phyloP scores from a whole-genome alignment of 2,329 filamentous ascomycete species.

The Aureobasidium melanogenum region DNA sequence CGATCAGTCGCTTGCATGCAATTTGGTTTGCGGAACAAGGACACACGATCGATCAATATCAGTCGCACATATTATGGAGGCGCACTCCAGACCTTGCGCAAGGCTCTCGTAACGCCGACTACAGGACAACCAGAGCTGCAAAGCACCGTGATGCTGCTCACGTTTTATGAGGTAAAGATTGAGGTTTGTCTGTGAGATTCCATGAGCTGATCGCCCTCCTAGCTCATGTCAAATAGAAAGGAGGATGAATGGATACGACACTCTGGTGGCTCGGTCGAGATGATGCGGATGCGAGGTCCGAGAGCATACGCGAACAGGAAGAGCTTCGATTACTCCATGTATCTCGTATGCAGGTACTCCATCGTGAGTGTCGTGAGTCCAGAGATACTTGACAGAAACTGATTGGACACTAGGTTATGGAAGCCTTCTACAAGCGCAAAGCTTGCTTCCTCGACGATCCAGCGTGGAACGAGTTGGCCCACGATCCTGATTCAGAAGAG shows the following conservation, averaged over 20 bases:
- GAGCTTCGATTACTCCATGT: slow-evolving; percentile 12
- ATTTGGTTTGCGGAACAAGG: background rate
- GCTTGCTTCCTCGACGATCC: slow-evolving; percentile 10
- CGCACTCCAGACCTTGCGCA: slow-evolving; percentile 1
- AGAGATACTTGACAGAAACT: background rate
- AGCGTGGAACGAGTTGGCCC: background rate
- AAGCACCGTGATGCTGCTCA: slow-evolving; percentile 9
- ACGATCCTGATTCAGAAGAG: background rate
- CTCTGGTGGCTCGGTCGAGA: background rate
- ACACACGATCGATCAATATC: background rate
- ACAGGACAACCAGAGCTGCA: slow-evolving; percentile 2
- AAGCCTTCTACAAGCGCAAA: slow-evolving; percentile 5
- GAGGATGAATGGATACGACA: slow-evolving; percentile 10
- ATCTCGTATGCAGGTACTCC: slow-evolving; percentile 8
- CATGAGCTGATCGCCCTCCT: background rate
- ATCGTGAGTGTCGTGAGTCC: background rate
- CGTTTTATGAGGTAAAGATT: background rate
- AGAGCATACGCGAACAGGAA: slow-evolving; percentile 3
- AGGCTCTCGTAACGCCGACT: background rate
- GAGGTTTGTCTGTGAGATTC: background rate
- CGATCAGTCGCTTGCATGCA: slow-evolving; percentile 10
- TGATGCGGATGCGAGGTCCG: slow-evolving; percentile 9
- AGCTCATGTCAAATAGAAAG: slow-evolving; percentile 8
- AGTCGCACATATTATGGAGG: background rate
- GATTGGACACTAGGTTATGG: background rate